A percentile compares a stretch with the other conserved stretches of the same genome.
Evolutionary conservation across 371 early-diverging fungal genomes (phyloP).

Genomic region (Circinella umbellata): DNA sequence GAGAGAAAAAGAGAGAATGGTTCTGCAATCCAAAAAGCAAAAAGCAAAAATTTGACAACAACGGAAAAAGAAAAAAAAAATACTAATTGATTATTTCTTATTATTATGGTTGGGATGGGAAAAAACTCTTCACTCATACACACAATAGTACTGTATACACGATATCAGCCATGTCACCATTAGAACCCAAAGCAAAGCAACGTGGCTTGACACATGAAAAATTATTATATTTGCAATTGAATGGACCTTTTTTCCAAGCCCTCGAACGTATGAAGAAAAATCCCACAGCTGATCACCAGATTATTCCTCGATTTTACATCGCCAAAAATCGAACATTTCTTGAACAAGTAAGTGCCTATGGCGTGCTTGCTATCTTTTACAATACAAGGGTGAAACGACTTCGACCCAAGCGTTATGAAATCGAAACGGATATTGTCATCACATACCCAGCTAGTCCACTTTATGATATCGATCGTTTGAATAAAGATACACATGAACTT

Average conservation of each 20-base stretch:
- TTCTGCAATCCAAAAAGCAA: no score
- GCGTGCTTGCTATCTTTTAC: conserved; percentile 47
- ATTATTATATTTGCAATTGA: conserved; percentile 39
- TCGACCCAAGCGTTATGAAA: conserved; percentile 27
- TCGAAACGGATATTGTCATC: conserved; percentile 49
- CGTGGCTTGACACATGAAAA: conserved; percentile 39
- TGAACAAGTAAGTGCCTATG: conserved; percentile 39
- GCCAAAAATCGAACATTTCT: conserved; percentile 50
- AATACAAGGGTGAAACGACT: conserved; percentile 34
- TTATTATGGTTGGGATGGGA: background rate
- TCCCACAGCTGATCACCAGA: conserved; percentile 24
- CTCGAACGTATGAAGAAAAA: conserved; percentile 40
- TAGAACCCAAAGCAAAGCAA: conserved; percentile 40
- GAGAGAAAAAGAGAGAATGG: background rate
- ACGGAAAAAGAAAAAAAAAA: no score
- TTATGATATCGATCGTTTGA: conserved; percentile 44
- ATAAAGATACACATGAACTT: conserved; percentile 46
- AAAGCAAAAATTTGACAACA: no score
- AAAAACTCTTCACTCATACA: no score
- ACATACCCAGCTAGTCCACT: conserved; percentile 44
- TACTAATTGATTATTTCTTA: background rate
- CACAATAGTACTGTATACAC: conserved; percentile 41
- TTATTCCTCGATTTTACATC: conserved; percentile 50
- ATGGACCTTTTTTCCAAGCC: conserved; percentile 50
- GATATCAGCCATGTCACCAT: conserved; percentile 43